phyloP scores from a whole-genome alignment of 2,329 filamentous ascomycete genomes.

The Hypoxylon sp. region DNA sequence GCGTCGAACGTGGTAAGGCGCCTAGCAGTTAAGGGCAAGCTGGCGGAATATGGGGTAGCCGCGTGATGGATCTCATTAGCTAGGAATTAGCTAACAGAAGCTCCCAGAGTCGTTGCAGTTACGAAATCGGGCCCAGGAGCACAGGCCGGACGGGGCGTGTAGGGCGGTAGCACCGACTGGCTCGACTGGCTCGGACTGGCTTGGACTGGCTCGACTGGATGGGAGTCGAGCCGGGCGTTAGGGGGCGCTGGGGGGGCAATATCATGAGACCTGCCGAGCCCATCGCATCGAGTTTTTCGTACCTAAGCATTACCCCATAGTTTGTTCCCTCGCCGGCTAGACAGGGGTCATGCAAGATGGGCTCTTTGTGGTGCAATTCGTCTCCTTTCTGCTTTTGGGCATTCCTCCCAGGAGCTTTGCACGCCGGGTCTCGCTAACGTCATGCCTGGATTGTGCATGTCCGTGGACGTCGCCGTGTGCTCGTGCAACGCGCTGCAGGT shows the following conservation, averaged over 20 bases:
- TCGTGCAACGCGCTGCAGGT: constrained; percentile 28
- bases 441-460: too few species aligned
- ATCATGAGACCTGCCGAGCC: constrained; percentile 3
- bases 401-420: neutral
- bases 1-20: constrained; percentile 29
- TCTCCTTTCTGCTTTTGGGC: constrained; percentile 23
- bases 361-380: constrained; percentile 30
- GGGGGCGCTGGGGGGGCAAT: neutral
- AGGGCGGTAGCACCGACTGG: too few species aligned
- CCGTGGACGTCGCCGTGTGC: too few species aligned
- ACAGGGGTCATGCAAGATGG: constrained; percentile 29
- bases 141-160: constrained; percentile 37
- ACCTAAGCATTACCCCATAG: constrained; percentile 47
- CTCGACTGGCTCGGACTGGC: too few species aligned
- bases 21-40: constrained; percentile 44
- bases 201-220: too few species aligned
- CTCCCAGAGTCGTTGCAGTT: constrained; percentile 33
- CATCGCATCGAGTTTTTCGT: constrained; percentile 35
- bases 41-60: constrained; percentile 45
- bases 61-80: constrained; percentile 41
- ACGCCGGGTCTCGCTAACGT: constrained; percentile 10
- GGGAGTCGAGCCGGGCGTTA: constrained; percentile 1
- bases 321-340: constrained; percentile 36
- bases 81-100: constrained; percentile 42
- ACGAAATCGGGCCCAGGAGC: constrained; percentile 41